Percentiles rank a stretch among this genome's conserved stretches.
Conservation (phyloP, 495 filamentous ascomycete genomes). For the Letharia columbiana region DNA sequence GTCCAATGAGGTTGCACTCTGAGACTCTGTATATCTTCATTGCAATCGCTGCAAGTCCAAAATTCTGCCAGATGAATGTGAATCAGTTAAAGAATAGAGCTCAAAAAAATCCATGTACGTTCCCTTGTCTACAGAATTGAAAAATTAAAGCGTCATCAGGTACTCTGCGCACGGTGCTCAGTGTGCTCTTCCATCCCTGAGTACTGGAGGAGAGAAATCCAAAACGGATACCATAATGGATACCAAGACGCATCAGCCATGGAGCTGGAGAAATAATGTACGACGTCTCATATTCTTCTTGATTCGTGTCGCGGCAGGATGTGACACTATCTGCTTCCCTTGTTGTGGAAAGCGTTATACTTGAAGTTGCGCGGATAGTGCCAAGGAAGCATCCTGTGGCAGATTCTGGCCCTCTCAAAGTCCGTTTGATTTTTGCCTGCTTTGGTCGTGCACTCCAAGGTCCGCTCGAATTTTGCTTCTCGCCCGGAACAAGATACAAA, state of each 20-base stretch:
- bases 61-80: neutral
- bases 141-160: conserved; percentile 20
- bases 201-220: conserved; percentile 5
- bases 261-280: conserved; percentile 2
- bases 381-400: neutral
- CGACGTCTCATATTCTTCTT: conserved; percentile 1
- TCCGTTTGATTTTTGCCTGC: neutral
- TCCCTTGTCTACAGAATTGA: conserved; percentile 16
- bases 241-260: conserved; percentile 10
- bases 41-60: neutral
- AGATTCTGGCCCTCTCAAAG: neutral
- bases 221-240: conserved; percentile 6
- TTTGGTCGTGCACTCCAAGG: neutral
- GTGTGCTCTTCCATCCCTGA: conserved; percentile 17
- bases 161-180: conserved; percentile 10
- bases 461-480: neutral
- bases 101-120: no score
- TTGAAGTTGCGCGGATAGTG: neutral
- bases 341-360: neutral
- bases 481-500: neutral
- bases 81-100: no score
- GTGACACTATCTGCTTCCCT: neutral
- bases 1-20: neutral
- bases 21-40: neutral
- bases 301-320: neutral